Percentiles rank a stretch among this genome's conserved stretches.
phyloP scores from a whole-genome alignment of 164 flowering plant genomes.

The Dillenia turbinata region DNA sequence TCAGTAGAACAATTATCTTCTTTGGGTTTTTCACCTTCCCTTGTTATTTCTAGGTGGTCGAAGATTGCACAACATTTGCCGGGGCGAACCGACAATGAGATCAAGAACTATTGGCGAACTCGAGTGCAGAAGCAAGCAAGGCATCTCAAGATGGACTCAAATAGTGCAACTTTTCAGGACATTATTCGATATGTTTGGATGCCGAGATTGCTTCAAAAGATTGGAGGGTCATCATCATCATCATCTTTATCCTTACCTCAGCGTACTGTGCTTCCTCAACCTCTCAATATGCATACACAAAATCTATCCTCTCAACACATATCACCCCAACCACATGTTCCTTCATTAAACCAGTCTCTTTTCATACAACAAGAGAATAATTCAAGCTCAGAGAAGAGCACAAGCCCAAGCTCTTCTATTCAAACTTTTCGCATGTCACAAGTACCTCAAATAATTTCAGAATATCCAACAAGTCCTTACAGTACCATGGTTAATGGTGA shows the following conservation, averaged over 20 bases:
- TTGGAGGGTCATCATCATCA: slow-evolving; percentile 24
- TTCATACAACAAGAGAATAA: slow-evolving; percentile 7
- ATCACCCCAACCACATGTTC: slow-evolving; percentile 7
- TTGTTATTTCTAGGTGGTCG: slow-evolving; percentile 61
- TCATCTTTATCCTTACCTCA: slow-evolving; percentile 15
- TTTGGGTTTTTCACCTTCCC: too few relatives aligned
- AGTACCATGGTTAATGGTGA: slow-evolving; percentile 5
- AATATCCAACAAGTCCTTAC: slow-evolving; percentile 20
- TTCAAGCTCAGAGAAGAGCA: slow-evolving; percentile 17
- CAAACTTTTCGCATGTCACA: slow-evolving; percentile 21
- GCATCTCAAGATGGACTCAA: slow-evolving; percentile 54
- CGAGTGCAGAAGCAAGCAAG: slow-evolving; percentile 73
- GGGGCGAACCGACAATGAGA: slow-evolving; percentile 90
- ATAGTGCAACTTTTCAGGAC: slow-evolving; percentile 49
- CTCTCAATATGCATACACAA: neutral
- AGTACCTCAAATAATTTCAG: slow-evolving; percentile 24
- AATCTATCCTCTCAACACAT: slow-evolving; percentile 6
- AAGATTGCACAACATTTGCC: slow-evolving; percentile 81
- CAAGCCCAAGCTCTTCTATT: slow-evolving; percentile 21
- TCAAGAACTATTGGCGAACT: slow-evolving; percentile 92
- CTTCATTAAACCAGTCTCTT: neutral
- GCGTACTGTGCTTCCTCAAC: slow-evolving; percentile 13
- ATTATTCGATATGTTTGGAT: slow-evolving; percentile 48
- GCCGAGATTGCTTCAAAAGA: slow-evolving; percentile 66
- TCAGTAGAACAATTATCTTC: too few relatives aligned